Evolutionary conservation across 306 rosid species (phyloP).

Genomic region (Cicer bijugum): DNA sequence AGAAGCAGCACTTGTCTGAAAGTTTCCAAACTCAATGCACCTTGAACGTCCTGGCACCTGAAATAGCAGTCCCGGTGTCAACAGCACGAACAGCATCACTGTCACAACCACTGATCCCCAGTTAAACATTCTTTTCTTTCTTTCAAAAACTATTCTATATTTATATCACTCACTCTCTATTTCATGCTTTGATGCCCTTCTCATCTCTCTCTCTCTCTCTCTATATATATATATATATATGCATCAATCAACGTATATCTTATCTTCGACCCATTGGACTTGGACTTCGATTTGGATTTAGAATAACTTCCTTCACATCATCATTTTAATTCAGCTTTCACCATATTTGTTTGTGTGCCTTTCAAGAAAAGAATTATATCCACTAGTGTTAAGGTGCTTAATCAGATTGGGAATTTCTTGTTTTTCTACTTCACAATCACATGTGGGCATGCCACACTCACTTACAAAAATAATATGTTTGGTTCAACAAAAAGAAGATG

Average conservation of each 20-base stretch:
- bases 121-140: constrained; percentile 54
- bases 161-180: no score
- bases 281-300: constrained; percentile 42
- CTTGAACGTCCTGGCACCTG: constrained; percentile 76
- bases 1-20: constrained; percentile 81
- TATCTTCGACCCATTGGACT: not conserved
- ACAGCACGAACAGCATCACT: constrained; percentile 69
- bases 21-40: constrained; percentile 79
- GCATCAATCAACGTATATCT: no score
- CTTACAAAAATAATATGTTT: no score
- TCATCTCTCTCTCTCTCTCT: no score
- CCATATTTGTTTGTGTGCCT: constrained; percentile 2
- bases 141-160: not conserved
- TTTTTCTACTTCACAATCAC: not conserved
- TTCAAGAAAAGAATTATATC: constrained; percentile 48
- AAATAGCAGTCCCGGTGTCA: constrained; percentile 79
- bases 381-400: not conserved
- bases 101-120: constrained; percentile 86
- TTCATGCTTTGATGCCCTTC: no score
- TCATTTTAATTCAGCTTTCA: constrained; percentile 21
- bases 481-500: no score
- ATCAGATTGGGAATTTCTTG: not conserved
- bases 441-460: no score
- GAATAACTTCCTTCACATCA: constrained; percentile 56
- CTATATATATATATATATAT: no score